A percentile compares a stretch with the other conserved stretches of the same genome.
These are phyloP conservation scores for Fraxinus americana DNA, from an alignment of 257 asterid genomes.

Conservation along the genomic window DNA sequence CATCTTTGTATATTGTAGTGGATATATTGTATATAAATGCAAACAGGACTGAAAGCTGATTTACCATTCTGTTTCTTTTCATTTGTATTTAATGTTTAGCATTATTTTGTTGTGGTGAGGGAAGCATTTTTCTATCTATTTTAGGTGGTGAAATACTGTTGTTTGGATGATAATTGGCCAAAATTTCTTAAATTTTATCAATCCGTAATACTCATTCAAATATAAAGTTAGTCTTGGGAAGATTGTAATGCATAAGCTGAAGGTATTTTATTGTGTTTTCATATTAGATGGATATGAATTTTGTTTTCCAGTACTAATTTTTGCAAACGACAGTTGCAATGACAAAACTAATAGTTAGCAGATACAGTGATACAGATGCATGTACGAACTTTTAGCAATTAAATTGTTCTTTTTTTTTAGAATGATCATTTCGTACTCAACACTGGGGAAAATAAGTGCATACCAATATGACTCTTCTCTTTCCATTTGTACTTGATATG, in stretches of 20 bases:
- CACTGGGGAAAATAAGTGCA: neutral
- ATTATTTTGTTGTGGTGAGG: conserved; percentile 8
- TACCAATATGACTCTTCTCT: neutral
- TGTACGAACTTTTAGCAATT: no score
- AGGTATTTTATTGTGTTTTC: neutral
- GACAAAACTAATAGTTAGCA: no score
- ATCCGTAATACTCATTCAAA: neutral
- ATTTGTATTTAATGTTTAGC: neutral
- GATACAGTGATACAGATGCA: no score
- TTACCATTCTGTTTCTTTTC: neutral
- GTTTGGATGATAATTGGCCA: conserved; percentile 5
- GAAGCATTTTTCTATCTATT: neutral
- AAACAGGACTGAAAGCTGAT: conserved; percentile 20
- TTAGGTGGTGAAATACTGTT: neutral
- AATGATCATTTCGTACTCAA: neutral
- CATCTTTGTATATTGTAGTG: conserved; percentile 30
- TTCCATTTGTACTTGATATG: neutral
- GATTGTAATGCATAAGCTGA: neutral
- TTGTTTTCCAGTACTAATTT: no score
- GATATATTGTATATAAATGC: conserved; percentile 31
- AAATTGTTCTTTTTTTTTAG: no score
- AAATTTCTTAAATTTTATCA: neutral
- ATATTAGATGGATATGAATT: neutral
- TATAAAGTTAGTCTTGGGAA: neutral
- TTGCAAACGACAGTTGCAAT: no score